A percentile compares a stretch with the other conserved stretches of the same genome.
Conservation (phyloP, 1,284 basidiomycete species). For the Moesziomyces sp. region DNA sequence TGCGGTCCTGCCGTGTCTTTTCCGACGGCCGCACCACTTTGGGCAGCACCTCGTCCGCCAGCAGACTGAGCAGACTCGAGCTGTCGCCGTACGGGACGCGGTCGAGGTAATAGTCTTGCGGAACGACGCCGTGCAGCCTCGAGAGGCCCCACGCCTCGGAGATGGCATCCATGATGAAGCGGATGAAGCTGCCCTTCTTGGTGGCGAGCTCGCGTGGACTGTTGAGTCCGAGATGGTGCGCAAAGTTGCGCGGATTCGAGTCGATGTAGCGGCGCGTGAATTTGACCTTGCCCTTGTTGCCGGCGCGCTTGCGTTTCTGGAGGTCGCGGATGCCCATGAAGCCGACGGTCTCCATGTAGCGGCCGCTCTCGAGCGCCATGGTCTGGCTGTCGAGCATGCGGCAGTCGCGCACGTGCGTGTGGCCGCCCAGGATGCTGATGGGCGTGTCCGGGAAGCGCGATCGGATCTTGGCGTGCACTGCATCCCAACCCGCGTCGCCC, state of each 20-base stretch:
- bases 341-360: conserved; percentile 60
- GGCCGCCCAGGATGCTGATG: conserved; percentile 59
- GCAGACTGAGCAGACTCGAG: conserved; percentile 56
- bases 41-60: conserved; percentile 57
- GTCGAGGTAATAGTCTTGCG: conserved; percentile 66
- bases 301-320: conserved; percentile 25
- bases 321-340: conserved; percentile 51
- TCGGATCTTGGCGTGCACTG: conserved; percentile 56
- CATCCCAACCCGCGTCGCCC: conserved; percentile 59
- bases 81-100: conserved; percentile 51
- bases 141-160: conserved; percentile 60
- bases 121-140: conserved; percentile 57
- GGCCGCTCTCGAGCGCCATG: conserved; percentile 63
- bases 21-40: conserved; percentile 61
- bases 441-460: conserved; percentile 58
- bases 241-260: conserved; percentile 69
- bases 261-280: conserved; percentile 70
- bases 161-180: conserved; percentile 58
- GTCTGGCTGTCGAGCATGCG: conserved; percentile 55
- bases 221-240: conserved; percentile 46
- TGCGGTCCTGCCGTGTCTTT: conserved; percentile 30
- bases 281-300: conserved; percentile 59
- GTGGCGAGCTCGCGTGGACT: conserved; percentile 54
- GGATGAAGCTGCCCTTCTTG: conserved; percentile 54
- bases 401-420: conserved; percentile 66